Base-by-base conservation (phyloP, 2,329 filamentous ascomycete genomes). In the Beauveria scarabaeidicola region DNA sequence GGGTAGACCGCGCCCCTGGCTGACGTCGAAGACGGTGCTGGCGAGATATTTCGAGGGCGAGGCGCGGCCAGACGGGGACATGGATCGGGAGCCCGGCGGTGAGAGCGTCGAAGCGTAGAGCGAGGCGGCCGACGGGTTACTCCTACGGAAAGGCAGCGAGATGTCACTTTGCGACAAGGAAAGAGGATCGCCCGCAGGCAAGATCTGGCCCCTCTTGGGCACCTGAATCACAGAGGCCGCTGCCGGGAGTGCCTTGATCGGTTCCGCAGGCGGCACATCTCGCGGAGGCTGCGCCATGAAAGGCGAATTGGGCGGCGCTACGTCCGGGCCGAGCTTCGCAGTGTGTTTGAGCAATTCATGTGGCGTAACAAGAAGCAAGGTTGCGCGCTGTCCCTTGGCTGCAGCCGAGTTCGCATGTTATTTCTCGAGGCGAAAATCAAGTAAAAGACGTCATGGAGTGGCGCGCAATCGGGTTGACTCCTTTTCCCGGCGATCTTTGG, bases 201-300 rank as follows among this genome's bases (percentile, higher is more conserved):
- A 75, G 40, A 82, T 78, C 65, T 84, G 80, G 58, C 86, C 82
- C 64, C 78, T 77, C 75, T 86, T 89, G 64, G 84, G 81, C 61
- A 85, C 68, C 67, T 78, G 84, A 69, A 81, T 67, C 64, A 77
- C 70, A 63, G 86, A 82, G 66, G 84, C 80, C 65, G 86, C 85
- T 69, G 84, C 77, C 68, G 88, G 86, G 72, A 88, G 81, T 68
- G 86, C 82, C 73, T 86, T 84, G 74, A 88, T 82, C 71, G 86
- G 84, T 74, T 87, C 82, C 75, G 83, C 78, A 67, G 83, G 80
- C 70, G 82, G 75, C 69, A 80, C 77, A 77, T 78, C 84, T 84
- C 87, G 78, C 72, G 82, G 77, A 70, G 81, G 77, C 74, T 84
- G 81, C 81, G 85, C 85, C 87, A 90, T 90, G 77, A 80, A 17